Percentiles rank a stretch among this genome's conserved stretches.
These are phyloP conservation scores for Flaveria bidentis DNA, from an alignment of 129 eudicot species.

Conservation along the genomic window DNA sequence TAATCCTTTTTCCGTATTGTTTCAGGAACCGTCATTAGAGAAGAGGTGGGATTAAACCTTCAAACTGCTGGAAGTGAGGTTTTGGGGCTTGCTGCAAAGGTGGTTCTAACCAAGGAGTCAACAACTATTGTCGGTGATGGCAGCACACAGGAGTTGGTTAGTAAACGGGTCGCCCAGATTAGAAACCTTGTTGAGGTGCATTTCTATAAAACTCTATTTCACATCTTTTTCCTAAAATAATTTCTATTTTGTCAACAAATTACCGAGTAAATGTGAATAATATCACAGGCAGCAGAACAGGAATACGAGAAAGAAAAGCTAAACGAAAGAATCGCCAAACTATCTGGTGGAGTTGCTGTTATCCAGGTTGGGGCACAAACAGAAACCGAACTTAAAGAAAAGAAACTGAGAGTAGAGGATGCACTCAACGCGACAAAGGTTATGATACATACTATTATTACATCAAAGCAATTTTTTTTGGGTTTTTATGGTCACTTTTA, in stretches of 20 bases:
- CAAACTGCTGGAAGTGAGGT: conserved; percentile 63
- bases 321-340: conserved; percentile 72
- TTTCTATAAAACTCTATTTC: not conserved
- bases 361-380: conserved; percentile 84
- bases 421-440: conserved; percentile 84
- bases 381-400: conserved; percentile 71
- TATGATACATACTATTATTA: not conserved
- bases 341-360: conserved; percentile 76
- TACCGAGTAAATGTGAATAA: not conserved
- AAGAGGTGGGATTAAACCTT: conserved; percentile 62
- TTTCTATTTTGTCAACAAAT: not conserved
- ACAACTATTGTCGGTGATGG: conserved; percentile 82
- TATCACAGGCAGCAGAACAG: conserved; percentile 56
- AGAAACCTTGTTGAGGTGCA: conserved; percentile 63
- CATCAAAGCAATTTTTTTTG: not conserved
- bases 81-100: conserved; percentile 68
- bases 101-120: conserved; percentile 63
- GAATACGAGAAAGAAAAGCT: conserved; percentile 65
- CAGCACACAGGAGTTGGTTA: conserved; percentile 63
- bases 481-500: not conserved
- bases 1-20: not conserved
- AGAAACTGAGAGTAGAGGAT: conserved; percentile 73
- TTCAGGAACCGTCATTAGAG: conserved; percentile 66
- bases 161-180: conserved; percentile 54
- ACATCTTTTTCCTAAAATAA: not conserved